Base-by-base conservation (phyloP, 495 filamentous ascomycete species). In the Entonaema liquescens region DNA sequence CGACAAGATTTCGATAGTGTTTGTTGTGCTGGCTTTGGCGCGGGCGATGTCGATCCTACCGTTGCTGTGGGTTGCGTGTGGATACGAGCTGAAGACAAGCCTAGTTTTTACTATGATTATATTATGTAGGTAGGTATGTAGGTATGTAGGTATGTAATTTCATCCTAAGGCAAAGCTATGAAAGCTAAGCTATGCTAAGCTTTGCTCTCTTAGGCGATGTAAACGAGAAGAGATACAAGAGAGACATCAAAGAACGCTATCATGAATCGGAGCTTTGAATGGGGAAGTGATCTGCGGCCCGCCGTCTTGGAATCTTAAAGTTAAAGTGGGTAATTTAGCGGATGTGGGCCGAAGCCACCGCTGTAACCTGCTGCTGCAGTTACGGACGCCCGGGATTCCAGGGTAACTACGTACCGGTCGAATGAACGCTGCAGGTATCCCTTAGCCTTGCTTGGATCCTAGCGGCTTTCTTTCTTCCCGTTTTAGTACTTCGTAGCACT, bases 401-500 rank as follows among this genome's bases (percentile, higher is more conserved):
- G 7, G 29, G 29, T 31, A 31, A 3, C 29, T 31, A 31, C 44
- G 60, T 29, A 42, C 38, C 29, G 17, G 28, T 53, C 33, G 21
- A 35, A 19, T 50, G 42, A 52, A 59, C 31, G 33, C 59, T 28
- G 35, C 11, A n/a, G n/a, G n/a, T 19, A 52, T 47, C 55, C 54
- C 44, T 59, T 62, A 31, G 47, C 28, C 17, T 53, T 9, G 49
- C 49, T 29, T 29, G 8, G 21, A 15, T 52, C 12, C 13, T 50
- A 42, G 28, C 23, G 2, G n/a, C n/a, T n/a, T n/a, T n/a, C 29
- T 4, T 42, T 40, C 61, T 55, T 67, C 54, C 70, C 70, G 70
- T 72, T 72, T 65, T 59, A 40, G 70, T 72, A 62, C 70, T 25
- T 61, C 70, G 70, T 68, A 35, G 61, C 29, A 68, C 70, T 40